Evolutionary conservation across 441 rosid genomes (phyloP), one percentile per base, ranked within the genome.

Genomic region (Syzygium syzygioides): DNA sequence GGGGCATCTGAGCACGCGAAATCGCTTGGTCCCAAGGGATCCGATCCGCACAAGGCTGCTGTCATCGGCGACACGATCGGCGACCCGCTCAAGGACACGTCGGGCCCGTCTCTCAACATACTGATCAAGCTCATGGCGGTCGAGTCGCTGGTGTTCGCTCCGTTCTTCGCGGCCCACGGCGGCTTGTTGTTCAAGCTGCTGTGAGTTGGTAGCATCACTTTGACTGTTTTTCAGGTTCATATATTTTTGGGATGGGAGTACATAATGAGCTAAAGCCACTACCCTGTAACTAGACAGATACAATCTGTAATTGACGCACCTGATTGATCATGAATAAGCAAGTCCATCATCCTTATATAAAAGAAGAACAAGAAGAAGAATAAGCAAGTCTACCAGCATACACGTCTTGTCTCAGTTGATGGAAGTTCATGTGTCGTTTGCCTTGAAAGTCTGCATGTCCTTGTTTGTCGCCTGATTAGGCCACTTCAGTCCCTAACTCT

Each of bases 41-140:
- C 96, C 48, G 96, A 94, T 85, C 88, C 96, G 11, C 97, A 94
- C 94, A 95, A 95, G 87, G 97, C 96, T 23, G 96, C 97, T 86
- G 95, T 95, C n/a, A 94, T 95, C 18, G 96, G 97, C 19, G 97
- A 95, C 94, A 94, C 97, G 0, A 93, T 95, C 13, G 97, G 97
- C 50, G 97, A 95, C 89, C 96, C 97, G 2, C 92, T 95, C 85
- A 94, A 95, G 91, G 96, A 95, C 92, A 94, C 97, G 7, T 95
- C 96, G 14, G 96, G 95, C 52, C 96, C 97, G 53, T 94, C 96
- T 4, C 95, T 93, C 89, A 95, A 95, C 93, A 94, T 94, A 89
- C 91, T 95, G 59, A 95, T 94, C 92, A 94, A 95, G 94, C 96
- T 95, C 91, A 93, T 94, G 97, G 96, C 97, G 2, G 97, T 95